Percentiles rank a stretch among this genome's conserved stretches.
These are phyloP conservation scores for Suillus variegatus DNA, from an alignment of 768 basidiomycete species.

Conservation along the genomic window DNA sequence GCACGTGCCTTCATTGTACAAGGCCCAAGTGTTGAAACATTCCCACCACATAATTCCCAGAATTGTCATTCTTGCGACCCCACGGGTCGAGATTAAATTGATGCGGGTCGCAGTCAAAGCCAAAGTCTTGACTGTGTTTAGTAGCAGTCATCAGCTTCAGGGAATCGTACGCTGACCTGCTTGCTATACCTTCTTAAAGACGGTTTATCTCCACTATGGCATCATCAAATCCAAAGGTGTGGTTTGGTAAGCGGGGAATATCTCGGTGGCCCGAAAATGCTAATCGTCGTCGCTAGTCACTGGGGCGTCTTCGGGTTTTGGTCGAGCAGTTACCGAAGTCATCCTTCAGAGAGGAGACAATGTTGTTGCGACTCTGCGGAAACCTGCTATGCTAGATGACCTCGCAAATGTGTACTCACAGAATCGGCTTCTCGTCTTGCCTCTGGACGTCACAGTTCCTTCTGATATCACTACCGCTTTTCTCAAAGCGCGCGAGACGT, in stretches of 20 bases:
- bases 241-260: constrained; percentile 21
- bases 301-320: constrained; percentile 42
- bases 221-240: constrained; percentile 17
- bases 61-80: neutral
- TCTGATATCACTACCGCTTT: constrained; percentile 38
- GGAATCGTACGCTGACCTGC: neutral
- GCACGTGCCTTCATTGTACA: neutral
- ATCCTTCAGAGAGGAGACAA: constrained; percentile 40
- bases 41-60: neutral
- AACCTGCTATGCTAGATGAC: constrained; percentile 35
- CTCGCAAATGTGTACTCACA: constrained; percentile 28
- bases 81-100: neutral
- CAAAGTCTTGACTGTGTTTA: neutral
- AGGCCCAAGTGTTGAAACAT: neutral
- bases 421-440: constrained; percentile 37
- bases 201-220: neutral
- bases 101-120: neutral
- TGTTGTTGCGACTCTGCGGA: constrained; percentile 44
- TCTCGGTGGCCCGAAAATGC: neutral
- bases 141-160: neutral
- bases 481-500: constrained; percentile 31
- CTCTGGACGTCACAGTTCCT: constrained; percentile 39
- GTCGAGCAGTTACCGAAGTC: constrained; percentile 34
- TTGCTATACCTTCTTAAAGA: neutral
- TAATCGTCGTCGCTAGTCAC: constrained; percentile 32